Percentiles rank a stretch among this genome's conserved stretches.
phyloP scores from a whole-genome alignment of 2,329 filamentous ascomycete species.

The Tolypocladium album region DNA sequence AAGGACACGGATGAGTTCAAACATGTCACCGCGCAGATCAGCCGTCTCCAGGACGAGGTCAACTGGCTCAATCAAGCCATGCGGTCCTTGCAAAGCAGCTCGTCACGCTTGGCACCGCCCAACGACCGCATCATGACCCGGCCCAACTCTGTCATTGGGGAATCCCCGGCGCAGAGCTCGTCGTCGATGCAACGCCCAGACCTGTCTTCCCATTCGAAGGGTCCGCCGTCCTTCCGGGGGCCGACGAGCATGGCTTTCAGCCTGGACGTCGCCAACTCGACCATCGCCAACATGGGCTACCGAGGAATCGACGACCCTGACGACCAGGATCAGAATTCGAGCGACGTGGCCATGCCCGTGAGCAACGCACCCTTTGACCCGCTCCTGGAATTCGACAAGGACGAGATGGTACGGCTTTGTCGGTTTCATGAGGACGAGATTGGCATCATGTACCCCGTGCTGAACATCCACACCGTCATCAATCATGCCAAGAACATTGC shows the following conservation, averaged over 20 bases:
- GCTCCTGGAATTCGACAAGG: constrained; percentile 65
- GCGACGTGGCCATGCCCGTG: constrained; percentile 8
- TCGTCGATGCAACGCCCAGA: constrained; percentile 27
- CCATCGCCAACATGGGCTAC: constrained; percentile 83
- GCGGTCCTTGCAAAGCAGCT: constrained; percentile 51
- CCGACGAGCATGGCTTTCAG: constrained; percentile 80
- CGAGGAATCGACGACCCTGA: constrained; percentile 48
- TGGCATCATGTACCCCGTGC: constrained; percentile 82
- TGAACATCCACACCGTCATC: constrained; percentile 63
- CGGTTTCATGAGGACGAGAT: constrained; percentile 81
- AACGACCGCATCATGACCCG: constrained; percentile 31
- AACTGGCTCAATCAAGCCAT: constrained; percentile 64
- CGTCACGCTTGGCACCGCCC: constrained; percentile 31
- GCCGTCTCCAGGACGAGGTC: constrained; percentile 73
- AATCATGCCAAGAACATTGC: constrained; percentile 60
- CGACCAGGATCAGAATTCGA: constrained; percentile 38
- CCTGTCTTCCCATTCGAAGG: constrained; percentile 31
- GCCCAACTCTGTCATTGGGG: constrained; percentile 19
- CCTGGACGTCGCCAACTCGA: constrained; percentile 77
- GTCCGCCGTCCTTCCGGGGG: constrained; percentile 61
- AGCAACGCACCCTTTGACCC: constrained; percentile 50
- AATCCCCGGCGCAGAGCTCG: constrained; percentile 32
- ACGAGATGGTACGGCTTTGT: constrained; percentile 72
- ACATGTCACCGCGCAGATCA: constrained; percentile 65
- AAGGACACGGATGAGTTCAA: constrained; percentile 90